Base-by-base conservation (phyloP, 352 stramenopile species). In the Phytophthora ramorum region DNA sequence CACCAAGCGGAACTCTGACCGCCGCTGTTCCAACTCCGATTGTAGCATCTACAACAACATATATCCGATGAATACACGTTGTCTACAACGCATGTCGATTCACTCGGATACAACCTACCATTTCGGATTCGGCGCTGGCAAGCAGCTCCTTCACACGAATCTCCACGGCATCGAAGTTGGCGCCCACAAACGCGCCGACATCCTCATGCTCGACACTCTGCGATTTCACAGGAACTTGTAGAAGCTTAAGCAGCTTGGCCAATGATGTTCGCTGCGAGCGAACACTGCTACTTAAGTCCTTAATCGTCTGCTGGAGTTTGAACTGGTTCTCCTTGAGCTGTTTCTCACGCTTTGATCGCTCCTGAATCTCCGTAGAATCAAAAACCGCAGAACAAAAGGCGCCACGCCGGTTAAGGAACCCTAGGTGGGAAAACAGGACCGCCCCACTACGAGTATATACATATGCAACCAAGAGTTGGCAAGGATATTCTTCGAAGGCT, bases 401-500 rank as follows among this genome's bases (percentile, higher is more conserved):
- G 22, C 58, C 54, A 34, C 40, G 45, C 54, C 26, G 64, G 83
- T 91, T 87, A 93, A 90, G 78, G 76, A 80, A 82, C 69, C 58
- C 48, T 34, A 43, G 10, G 34, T 20, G 28, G 8, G 28, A 12
- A 34, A 34, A 34, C 28, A 28, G 51, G 16, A 32, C 32, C 24
- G 55, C 5, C 24, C n/a, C 35, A 54, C 19, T 45, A 48, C 8
- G 45, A 20, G 43, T 47, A 26, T 28, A 75, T 44, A 40, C 40
- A 73, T 24, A 67, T 76, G 55, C 55, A 45, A 38, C 44, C 26
- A 53, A 60, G 19, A 50, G 59, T 67, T 69, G 45, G 51, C 76
- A 83, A 89, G 79, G 83, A 93, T 91, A 91, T 91, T 94, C 83
- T 93, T 95, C 86, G 52, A 95, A 90, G 40, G 86, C 83, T 5